Evolutionary conservation across 495 filamentous ascomycete species (phyloP).

Genomic region (Tuber microsphaerosporum): DNA sequence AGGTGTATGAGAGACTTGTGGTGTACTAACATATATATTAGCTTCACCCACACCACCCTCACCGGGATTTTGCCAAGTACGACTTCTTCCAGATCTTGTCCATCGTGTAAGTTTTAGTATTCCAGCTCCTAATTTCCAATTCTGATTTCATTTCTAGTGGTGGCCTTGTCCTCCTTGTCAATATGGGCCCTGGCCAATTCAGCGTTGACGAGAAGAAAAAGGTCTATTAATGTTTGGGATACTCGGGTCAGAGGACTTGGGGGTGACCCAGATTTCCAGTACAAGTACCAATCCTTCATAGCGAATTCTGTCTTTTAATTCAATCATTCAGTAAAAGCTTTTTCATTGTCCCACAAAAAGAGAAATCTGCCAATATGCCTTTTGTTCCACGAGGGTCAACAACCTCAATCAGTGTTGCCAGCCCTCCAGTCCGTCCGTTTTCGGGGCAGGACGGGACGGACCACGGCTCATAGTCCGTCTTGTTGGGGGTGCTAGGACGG

Average conservation of each 20-base stretch:
- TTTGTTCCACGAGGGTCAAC: no score
- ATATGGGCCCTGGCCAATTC: constrained; percentile 95
- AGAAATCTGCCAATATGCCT: no score
- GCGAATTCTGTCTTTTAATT: no score
- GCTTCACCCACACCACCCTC: constrained; percentile 96
- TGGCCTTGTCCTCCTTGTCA: constrained; percentile 87
- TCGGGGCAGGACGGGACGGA: no score
- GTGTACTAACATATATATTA: constrained; percentile 44
- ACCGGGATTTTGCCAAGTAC: constrained; percentile 99
- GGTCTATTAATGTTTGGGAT: constrained; percentile 64
- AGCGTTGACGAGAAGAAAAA: constrained; percentile 99
- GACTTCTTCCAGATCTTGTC: constrained; percentile 99
- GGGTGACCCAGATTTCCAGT: no score
- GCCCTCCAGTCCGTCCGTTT: no score
- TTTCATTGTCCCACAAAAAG: no score
- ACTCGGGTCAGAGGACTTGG: constrained; percentile 15
- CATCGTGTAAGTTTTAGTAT: constrained; percentile 66
- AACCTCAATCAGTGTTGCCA: no score
- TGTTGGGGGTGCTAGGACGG: no score
- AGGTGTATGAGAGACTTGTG: neutral
- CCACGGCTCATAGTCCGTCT: no score
- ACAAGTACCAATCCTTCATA: no score
- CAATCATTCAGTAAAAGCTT: no score
- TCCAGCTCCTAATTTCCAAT: neutral
- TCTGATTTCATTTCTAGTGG: constrained; percentile 49